These are phyloP conservation scores for Carex sylvatica DNA, from an alignment of 202 grass and related monocot genomes.

Conservation along the genomic window DNA sequence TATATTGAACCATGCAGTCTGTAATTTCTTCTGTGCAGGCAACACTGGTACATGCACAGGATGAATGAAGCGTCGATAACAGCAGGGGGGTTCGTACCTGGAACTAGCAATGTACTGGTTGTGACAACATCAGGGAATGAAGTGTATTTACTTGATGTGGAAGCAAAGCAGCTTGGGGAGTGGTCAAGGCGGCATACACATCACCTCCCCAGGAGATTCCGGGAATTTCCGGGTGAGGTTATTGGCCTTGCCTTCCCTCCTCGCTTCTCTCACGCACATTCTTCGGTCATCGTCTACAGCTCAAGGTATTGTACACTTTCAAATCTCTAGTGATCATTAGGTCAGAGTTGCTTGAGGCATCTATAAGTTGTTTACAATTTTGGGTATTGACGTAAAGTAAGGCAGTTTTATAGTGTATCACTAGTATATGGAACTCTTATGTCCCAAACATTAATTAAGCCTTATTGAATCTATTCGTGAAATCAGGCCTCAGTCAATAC, in stretches of 20 bases:
- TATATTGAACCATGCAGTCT: background rate
- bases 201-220: slow-evolving; percentile 74
- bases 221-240: slow-evolving; percentile 94
- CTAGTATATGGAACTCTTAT: background rate
- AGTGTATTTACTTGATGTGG: slow-evolving; percentile 89
- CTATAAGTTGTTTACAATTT: background rate
- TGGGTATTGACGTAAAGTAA: background rate
- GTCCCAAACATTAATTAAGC: background rate
- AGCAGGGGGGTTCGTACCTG: slow-evolving; percentile 85
- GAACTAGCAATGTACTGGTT: slow-evolving; percentile 65
- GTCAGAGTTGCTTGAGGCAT: background rate
- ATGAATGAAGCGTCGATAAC: slow-evolving; percentile 89
- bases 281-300: slow-evolving; percentile 77
- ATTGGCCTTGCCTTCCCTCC: slow-evolving; percentile 80
- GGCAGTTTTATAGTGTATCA: background rate
- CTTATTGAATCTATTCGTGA: background rate
- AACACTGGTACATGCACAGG: slow-evolving; percentile 88
- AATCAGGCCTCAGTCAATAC: background rate
- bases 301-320: slow-evolving; percentile 49
- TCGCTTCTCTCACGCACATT: slow-evolving; percentile 43
- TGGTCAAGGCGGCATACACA: slow-evolving; percentile 77
- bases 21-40: slow-evolving; percentile 43
- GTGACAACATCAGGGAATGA: slow-evolving; percentile 87
- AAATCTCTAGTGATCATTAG: slow-evolving; percentile 14
- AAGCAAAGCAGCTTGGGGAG: slow-evolving; percentile 85